A percentile compares a stretch with the other conserved stretches of the same genome.
phyloP scores from a whole-genome alignment of 2,329 filamentous ascomycete species.

The Aspergillus pseudoglaucus region DNA sequence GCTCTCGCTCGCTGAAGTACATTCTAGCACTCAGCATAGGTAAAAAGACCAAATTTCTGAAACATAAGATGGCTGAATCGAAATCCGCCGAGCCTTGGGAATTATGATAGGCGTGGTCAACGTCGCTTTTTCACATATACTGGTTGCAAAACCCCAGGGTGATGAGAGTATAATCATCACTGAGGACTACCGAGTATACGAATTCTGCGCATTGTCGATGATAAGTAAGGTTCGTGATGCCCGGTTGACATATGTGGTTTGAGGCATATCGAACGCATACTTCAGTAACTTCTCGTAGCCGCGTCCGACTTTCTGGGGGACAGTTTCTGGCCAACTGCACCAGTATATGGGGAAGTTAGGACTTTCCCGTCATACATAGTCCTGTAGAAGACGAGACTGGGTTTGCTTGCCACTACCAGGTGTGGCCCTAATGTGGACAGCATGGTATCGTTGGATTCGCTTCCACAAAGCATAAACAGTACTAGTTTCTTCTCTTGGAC shows the following conservation, averaged over 20 bases:
- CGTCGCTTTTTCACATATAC: background rate
- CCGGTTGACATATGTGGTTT: background rate
- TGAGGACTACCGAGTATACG: too few relatives aligned
- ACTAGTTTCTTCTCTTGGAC: background rate
- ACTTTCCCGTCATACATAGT: background rate
- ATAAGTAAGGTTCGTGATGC: background rate
- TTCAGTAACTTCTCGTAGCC: background rate
- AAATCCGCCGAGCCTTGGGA: background rate
- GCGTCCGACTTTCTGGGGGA: background rate
- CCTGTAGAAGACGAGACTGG: background rate
- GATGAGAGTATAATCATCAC: background rate
- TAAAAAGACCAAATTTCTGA: background rate
- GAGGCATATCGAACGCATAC: background rate
- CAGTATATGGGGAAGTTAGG: background rate
- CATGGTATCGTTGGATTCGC: background rate
- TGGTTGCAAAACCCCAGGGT: background rate
- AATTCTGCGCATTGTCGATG: background rate
- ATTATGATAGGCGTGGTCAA: background rate
- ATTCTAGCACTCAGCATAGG: background rate
- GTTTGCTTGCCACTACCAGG: background rate
- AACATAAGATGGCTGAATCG: background rate
- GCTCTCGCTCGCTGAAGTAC: background rate
- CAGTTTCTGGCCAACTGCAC: background rate
- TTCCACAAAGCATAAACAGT: background rate
- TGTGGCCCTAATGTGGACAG: background rate